Base-by-base conservation (phyloP, 148 eudicot genomes). In the Beta vulgaris region DNA sequence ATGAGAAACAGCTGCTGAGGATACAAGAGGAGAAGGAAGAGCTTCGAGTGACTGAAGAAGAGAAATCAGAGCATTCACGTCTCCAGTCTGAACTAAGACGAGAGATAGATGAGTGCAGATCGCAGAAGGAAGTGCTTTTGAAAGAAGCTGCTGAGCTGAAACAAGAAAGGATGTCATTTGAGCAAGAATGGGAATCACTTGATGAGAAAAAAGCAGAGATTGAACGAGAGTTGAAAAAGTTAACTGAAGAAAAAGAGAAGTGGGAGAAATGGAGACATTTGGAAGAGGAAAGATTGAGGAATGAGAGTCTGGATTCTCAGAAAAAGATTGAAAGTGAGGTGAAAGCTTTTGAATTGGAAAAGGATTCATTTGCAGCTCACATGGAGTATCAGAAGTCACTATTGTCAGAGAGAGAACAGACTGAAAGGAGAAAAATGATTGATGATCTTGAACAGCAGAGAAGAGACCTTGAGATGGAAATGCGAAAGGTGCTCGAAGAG, bases 171-270 rank as follows among this genome's bases (percentile, higher is more conserved):
- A 82, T 76, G 84, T 82, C 82, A 73, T 95, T 95, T 87, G 99
- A 95, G 87, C 87, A 81, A 79, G 99, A 95, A 77, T 95, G 99
- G 99, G 99, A 95, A 78, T 91, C 83, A 40, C 90, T 95, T 75
- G 99, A 95, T 84, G 96, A 89, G 84, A 92, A 86, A 85, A 86
- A 86, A 70, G 77, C 80, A 28, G 83, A 78, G 73, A 71, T 80
- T 63, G 86, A 80, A 81, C 83, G 81, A 77, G 93, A 92, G 77
- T 75, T 87, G 59, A 88, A 87, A 71, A 80, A 81, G 76, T 51
- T 89, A 39, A 76, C 77, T 44, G 85, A 78, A 67, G 88, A 92
- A 75, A 89, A 84, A 82, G 90, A 80, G 44, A 80, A 80, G 46
- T 76, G 90, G 39, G 99, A 90, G 78, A 92, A 86, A 74, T 76